Evolutionary conservation across 805 yeast species (phyloP).

Genomic region (Komagataella kurtzmanii): DNA sequence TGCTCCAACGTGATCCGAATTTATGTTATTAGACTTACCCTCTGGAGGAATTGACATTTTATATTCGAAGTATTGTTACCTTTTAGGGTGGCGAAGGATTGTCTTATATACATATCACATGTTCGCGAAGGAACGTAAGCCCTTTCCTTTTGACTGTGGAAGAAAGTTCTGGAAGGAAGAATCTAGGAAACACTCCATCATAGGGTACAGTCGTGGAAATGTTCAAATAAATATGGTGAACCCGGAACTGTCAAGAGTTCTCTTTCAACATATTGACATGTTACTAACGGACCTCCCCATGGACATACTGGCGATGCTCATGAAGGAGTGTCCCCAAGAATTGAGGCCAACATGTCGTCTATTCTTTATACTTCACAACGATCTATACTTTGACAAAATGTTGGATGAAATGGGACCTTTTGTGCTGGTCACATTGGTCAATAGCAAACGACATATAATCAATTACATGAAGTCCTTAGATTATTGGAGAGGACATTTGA

Average conservation of each 20-base stretch:
- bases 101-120: background rate
- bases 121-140: background rate
- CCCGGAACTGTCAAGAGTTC: background rate
- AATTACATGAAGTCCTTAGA: conserved; percentile 19
- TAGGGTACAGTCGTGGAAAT: background rate
- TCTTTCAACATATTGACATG: background rate
- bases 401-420: conserved; percentile 15
- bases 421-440: conserved; percentile 9
- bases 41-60: conserved; percentile 2
- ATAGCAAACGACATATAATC: conserved; percentile 13
- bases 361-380: conserved; percentile 37
- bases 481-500: conserved; percentile 17
- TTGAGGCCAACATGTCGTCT: conserved; percentile 14
- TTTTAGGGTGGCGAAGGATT: background rate
- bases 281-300: conserved; percentile 12
- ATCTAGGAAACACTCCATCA: too few species aligned
- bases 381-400: conserved; percentile 25
- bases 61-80: background rate
- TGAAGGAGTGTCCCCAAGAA: conserved; percentile 14
- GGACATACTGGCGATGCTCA: conserved; percentile 14
- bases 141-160: background rate
- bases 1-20: background rate
- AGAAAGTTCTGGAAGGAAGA: background rate
- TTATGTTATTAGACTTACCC: conserved; percentile 1
- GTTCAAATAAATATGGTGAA: background rate